Conservation (phyloP, 2,329 filamentous ascomycete species). For the Aaosphaeria arxii region DNA sequence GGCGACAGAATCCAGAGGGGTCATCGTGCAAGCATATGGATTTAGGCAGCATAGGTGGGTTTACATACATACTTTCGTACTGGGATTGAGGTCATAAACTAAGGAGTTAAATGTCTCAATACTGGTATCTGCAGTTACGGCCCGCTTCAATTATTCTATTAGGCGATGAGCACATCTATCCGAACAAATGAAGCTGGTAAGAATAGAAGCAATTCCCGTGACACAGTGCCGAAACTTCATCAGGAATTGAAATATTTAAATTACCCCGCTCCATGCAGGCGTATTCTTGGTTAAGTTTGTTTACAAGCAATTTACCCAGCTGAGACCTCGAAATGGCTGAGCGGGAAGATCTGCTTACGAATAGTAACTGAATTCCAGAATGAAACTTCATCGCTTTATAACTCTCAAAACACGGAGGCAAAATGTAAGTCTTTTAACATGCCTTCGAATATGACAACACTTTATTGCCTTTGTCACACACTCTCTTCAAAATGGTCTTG, state of each 20-base stretch:
- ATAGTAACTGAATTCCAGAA: not conserved
- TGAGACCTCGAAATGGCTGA: not conserved
- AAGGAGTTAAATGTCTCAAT: not conserved
- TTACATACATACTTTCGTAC: not conserved
- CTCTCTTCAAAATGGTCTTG: conserved; percentile 2
- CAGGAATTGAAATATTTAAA: conserved; percentile 1
- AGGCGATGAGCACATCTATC: not conserved
- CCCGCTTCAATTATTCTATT: not conserved
- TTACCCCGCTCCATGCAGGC: not conserved
- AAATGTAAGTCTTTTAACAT: not conserved
- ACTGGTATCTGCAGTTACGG: not conserved
- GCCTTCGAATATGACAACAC: not conserved
- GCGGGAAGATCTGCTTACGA: not conserved
- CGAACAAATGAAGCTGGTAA: not conserved
- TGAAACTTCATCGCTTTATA: not conserved
- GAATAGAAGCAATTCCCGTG: not conserved
- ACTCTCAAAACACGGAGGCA: not conserved
- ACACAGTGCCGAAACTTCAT: not conserved
- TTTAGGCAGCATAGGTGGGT: not conserved
- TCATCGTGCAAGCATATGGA: not conserved
- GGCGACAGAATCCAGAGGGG: not conserved
- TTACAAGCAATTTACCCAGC: not conserved
- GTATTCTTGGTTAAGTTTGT: not conserved
- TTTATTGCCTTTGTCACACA: not conserved
- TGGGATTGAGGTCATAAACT: not conserved